Evolutionary conservation across 805 yeast genomes (phyloP).

Genomic region (Wickerhamiella lipophila): DNA sequence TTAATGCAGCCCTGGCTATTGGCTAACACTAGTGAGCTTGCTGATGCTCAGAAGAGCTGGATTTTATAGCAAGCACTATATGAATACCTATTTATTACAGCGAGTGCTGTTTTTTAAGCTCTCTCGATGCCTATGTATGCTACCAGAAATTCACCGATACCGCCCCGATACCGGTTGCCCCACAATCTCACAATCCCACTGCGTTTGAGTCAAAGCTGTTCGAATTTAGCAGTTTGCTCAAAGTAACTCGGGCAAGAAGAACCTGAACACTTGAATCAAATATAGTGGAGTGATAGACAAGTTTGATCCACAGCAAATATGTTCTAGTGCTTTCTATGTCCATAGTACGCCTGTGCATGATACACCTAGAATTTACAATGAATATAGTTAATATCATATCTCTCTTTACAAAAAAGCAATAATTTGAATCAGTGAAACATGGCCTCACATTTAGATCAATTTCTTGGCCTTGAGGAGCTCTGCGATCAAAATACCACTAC

Average conservation of each 20-base stretch:
- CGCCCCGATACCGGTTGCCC: neutral
- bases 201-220: neutral
- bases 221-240: too few species aligned
- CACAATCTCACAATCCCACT: neutral
- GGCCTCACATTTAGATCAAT: constrained; percentile 49
- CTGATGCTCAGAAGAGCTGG: neutral
- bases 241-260: too few species aligned
- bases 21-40: neutral
- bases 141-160: neutral
- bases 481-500: constrained; percentile 92
- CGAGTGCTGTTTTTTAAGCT: neutral
- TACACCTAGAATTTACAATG: too few species aligned
- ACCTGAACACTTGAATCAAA: too few species aligned
- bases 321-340: too few species aligned
- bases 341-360: too few species aligned
- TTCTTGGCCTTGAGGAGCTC: constrained; percentile 73
- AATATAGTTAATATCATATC: too few species aligned
- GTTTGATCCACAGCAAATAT: too few species aligned
- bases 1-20: neutral
- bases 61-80: neutral
- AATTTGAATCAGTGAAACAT: too few species aligned
- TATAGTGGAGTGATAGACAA: too few species aligned
- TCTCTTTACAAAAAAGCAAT: too few species aligned
- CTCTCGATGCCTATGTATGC: neutral
- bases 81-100: neutral